Evolutionary conservation across 2,329 filamentous ascomycete genomes (phyloP), one percentile per base, ranked within the genome.

Genomic region (Hysterium pulicare): DNA sequence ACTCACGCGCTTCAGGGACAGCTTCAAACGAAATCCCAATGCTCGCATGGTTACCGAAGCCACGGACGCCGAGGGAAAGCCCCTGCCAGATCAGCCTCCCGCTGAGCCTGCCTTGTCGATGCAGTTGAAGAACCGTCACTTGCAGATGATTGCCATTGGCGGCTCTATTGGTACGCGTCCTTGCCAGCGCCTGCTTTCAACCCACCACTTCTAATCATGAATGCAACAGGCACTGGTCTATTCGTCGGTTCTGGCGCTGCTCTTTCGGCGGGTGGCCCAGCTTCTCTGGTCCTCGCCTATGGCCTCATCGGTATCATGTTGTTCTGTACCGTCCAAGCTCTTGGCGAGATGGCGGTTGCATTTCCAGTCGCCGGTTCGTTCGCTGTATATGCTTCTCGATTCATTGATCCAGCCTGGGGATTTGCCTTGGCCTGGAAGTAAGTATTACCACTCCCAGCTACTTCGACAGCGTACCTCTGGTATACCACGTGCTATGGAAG

Each of bases 341-440:
- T 95, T 11, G 90, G 90, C 47, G 90, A 95, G 67, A 77, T 95
- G 61, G 87, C 89, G 11, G 89, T 95, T 21, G 71, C 87, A 3
- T 95, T 89, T 55, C 90, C 90, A 2, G 84, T 95, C 13, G 86
- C 90, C 11, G 90, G 90, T 31, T 93, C 89, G 1, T 95, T 95
- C 60, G 86, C 88, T 1, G 82, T 87, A 3, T 95, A 89, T 68
- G 90, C 89, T 7, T 93, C 86, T 22, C 80, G 90, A 7, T 95
- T 95, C 57, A 67, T 95, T 10, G 89, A 95, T 59, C 90, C 90
- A 1, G 89, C 89, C 0, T 94, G 87, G 88, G 88, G 88, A 0
- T 93, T 93, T 61, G 86, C 87, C 28, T 90, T 94, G 86, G 88
- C 87, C 7, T 93, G 87, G 87, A 93, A 91, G 77, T 85, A 66